Conservation (phyloP, 345 rosid species). For the Gossypium thurberi region DNA sequence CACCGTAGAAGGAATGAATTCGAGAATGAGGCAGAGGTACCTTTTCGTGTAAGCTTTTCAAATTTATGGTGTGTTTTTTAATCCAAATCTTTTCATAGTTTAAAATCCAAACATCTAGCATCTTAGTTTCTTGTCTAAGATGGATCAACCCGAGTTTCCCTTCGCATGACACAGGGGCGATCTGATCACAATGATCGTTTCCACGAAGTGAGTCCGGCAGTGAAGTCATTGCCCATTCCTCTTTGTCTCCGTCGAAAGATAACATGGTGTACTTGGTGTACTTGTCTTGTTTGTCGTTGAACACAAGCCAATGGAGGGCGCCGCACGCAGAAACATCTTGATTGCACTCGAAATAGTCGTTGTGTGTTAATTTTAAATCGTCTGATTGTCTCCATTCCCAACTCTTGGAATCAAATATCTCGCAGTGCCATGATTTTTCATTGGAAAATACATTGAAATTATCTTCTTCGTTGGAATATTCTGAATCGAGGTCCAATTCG, state of each 20-base stretch:
- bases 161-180: background rate
- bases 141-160: background rate
- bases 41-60: background rate
- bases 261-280: background rate
- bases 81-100: background rate
- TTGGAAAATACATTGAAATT: background rate
- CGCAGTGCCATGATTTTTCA: background rate
- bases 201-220: background rate
- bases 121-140: no score
- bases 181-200: background rate
- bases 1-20: background rate
- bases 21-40: background rate
- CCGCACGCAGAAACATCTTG: background rate
- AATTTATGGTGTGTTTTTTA: background rate
- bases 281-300: background rate
- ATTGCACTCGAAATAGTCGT: background rate
- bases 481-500: no score
- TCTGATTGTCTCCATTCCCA: conserved; percentile 9
- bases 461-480: conserved; percentile 10
- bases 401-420: conserved; percentile 12
- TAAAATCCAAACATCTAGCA: background rate
- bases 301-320: background rate
- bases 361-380: background rate
- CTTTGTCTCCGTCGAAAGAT: background rate
- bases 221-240: background rate